phyloP scores from a whole-genome alignment of 2,329 filamentous ascomycete species.

The Nemania sp. region DNA sequence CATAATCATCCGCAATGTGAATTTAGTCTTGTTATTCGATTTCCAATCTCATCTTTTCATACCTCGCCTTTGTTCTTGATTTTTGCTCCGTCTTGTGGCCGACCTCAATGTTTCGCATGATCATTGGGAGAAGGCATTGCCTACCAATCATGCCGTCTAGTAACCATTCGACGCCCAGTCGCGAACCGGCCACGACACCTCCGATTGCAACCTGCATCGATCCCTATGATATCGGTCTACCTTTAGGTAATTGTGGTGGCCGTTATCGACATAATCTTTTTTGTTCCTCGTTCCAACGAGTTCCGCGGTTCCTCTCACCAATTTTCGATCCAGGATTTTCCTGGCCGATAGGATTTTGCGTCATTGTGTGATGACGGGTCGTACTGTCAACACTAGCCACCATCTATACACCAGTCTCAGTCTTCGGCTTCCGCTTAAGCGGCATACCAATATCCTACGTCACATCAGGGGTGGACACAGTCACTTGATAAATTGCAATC shows the following conservation, averaged over 20 bases:
- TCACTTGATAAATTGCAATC: no score
- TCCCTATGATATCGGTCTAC: background rate
- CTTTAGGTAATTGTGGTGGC: background rate
- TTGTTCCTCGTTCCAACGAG: background rate
- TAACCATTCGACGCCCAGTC: conserved; percentile 2
- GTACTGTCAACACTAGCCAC: background rate
- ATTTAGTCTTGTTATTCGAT: conserved; percentile 30
- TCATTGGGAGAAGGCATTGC: conserved; percentile 6
- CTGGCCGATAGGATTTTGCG: background rate
- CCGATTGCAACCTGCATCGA: conserved; percentile 1
- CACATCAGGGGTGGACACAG: no score
- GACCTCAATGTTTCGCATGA: background rate
- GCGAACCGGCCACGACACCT: conserved; percentile 6
- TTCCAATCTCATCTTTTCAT: conserved; percentile 35
- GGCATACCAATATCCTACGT: no score
- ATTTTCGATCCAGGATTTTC: background rate
- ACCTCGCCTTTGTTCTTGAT: conserved; percentile 25
- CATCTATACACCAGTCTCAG: background rate
- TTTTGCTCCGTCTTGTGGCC: conserved; percentile 18
- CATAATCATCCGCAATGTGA: conserved; percentile 36
- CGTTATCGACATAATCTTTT: background rate
- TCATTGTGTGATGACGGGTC: conserved; percentile 2
- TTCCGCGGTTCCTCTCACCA: background rate
- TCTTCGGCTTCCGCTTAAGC: background rate
- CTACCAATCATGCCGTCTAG: no score